Conservation (phyloP, 306 rosid species). For the Bauhinia variegata region DNA sequence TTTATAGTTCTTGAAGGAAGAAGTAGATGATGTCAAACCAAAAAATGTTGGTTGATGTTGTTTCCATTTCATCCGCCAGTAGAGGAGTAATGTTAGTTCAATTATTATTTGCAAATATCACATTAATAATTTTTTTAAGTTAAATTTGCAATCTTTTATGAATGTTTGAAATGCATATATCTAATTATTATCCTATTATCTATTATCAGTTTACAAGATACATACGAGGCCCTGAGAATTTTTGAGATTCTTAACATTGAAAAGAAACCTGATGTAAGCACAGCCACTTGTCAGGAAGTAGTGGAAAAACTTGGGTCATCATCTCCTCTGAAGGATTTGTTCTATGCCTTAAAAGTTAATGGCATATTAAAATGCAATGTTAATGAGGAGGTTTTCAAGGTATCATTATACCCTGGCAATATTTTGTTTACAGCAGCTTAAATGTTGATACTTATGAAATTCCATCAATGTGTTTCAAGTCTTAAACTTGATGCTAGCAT, state of each 20-base stretch:
- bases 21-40: too few relatives aligned
- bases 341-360: constrained; percentile 73
- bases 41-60: too few relatives aligned
- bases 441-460: constrained; percentile 23
- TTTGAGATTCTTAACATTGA: constrained; percentile 71
- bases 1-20: not conserved
- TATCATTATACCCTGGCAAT: constrained; percentile 36
- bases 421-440: constrained; percentile 30
- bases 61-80: too few relatives aligned
- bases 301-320: constrained; percentile 62
- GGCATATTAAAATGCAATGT: constrained; percentile 67
- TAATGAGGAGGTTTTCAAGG: constrained; percentile 61
- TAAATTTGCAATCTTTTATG: too few relatives aligned
- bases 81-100: too few relatives aligned
- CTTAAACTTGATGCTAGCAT: constrained; percentile 26
- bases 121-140: too few relatives aligned
- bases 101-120: too few relatives aligned
- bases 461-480: constrained; percentile 3
- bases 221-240: constrained; percentile 75
- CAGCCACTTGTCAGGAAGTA: constrained; percentile 60
- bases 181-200: constrained; percentile 24
- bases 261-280: constrained; percentile 57
- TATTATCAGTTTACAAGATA: constrained; percentile 86
- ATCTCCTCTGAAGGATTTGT: constrained; percentile 66
- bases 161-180: too few relatives aligned